phyloP scores from a whole-genome alignment of 1,284 basidiomycete genomes.

The Sporisorium graminicola region DNA sequence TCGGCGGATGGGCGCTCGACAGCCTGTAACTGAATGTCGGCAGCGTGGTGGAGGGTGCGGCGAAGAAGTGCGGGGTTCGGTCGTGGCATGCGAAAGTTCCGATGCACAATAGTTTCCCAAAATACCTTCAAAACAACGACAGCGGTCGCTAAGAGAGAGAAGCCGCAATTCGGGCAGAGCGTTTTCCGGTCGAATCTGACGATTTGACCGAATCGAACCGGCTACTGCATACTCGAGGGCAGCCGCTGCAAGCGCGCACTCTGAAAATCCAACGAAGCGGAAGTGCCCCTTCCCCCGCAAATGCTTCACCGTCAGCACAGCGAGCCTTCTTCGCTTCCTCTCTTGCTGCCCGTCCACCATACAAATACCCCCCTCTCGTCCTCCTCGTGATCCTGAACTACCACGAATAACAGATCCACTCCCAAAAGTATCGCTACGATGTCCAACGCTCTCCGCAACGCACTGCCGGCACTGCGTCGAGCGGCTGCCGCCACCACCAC shows the following conservation, averaged over 20 bases:
- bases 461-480: conserved; percentile 34
- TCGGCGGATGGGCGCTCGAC: too few species aligned
- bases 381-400: neutral
- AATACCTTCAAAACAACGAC: neutral
- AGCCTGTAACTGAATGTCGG: too few species aligned
- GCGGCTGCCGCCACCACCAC: conserved; percentile 13
- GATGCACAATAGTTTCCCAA: neutral
- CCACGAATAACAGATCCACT: neutral
- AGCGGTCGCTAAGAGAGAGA: neutral
- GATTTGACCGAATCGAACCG: neutral
- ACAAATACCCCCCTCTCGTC: neutral
- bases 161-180: too few species aligned
- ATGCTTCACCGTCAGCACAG: too few species aligned
- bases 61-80: too few species aligned
- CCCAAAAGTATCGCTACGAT: conserved; percentile 12
- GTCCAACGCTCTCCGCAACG: conserved; percentile 44
- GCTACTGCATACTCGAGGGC: neutral
- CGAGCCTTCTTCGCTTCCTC: too few species aligned
- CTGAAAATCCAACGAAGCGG: too few species aligned
- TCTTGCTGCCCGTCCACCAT: neutral
- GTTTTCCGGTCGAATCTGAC: neutral
- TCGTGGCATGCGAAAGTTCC: conserved; percentile 31
- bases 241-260: neutral
- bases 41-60: too few species aligned
- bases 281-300: too few species aligned